Conservation (phyloP, 257 asterid species). For the Ilex aquifolium region DNA sequence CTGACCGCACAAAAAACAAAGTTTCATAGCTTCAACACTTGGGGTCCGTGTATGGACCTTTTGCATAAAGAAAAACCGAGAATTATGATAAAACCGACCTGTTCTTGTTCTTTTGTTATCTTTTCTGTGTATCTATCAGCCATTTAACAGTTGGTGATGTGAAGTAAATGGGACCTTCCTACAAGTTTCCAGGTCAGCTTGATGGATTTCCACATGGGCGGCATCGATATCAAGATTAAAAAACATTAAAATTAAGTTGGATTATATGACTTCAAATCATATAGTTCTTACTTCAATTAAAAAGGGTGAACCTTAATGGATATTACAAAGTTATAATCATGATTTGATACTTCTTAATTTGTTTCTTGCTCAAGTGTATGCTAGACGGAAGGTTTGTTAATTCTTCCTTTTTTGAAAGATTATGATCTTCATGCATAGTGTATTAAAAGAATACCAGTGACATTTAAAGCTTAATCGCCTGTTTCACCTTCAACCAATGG, state of each 20-base stretch:
- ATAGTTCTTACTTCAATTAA: constrained; percentile 8
- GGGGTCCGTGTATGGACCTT: too few species aligned
- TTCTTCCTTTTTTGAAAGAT: too few species aligned
- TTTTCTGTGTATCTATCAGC: constrained; percentile 4
- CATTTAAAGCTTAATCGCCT: too few species aligned
- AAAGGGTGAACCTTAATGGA: constrained; percentile 10
- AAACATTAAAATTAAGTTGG: constrained; percentile 14
- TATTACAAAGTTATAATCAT: constrained; percentile 2
- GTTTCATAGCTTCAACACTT: too few species aligned
- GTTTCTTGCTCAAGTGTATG: not conserved
- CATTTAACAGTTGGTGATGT: constrained; percentile 43
- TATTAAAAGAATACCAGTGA: too few species aligned
- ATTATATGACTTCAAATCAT: constrained; percentile 1
- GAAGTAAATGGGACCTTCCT: constrained; percentile 49
- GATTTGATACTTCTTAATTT: not conserved
- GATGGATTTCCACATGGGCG: constrained; percentile 38
- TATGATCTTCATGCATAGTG: too few species aligned
- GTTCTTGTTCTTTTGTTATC: too few species aligned
- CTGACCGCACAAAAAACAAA: too few species aligned
- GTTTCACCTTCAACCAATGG: too few species aligned
- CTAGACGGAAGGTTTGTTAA: too few species aligned
- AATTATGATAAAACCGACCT: not conserved
- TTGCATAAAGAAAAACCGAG: too few species aligned
- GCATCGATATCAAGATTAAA: constrained; percentile 17
- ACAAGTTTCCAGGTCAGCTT: constrained; percentile 50